A percentile compares a stretch with the other conserved stretches of the same genome.
These are phyloP conservation scores for Aspergillus pseudoglaucus DNA, from an alignment of 2,329 filamentous ascomycete genomes.

Conservation along the genomic window DNA sequence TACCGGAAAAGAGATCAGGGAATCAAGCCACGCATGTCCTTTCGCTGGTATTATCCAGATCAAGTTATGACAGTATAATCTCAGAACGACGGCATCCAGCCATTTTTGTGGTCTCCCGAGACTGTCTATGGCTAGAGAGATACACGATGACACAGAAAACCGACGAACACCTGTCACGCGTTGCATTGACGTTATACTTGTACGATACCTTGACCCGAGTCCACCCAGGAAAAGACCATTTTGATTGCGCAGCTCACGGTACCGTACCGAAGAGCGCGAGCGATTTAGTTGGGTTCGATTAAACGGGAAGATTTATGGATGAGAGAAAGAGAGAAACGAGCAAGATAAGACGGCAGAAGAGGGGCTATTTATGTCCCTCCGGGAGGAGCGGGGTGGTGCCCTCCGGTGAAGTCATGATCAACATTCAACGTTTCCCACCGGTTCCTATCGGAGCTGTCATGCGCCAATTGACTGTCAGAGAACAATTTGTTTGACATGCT, in stretches of 20 bases:
- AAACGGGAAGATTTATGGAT: background rate
- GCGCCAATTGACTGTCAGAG: background rate
- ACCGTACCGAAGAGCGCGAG: slow-evolving; percentile 22
- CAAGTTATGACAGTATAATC: slow-evolving; percentile 77
- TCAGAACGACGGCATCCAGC: slow-evolving; percentile 48
- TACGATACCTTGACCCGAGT: slow-evolving; percentile 39
- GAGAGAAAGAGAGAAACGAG: background rate
- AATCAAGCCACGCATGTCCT: slow-evolving; percentile 69
- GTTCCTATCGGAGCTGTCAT: background rate
- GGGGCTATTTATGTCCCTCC: slow-evolving; percentile 10
- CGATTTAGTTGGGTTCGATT: slow-evolving; percentile 1
- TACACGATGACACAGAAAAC: slow-evolving; percentile 8
- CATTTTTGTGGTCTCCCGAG: background rate
- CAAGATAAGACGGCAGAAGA: slow-evolving; percentile 10
- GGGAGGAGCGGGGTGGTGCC: slow-evolving; percentile 8
- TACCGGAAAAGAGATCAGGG: slow-evolving; percentile 23
- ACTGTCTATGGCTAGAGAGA: background rate
- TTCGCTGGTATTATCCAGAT: slow-evolving; percentile 84
- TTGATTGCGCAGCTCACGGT: slow-evolving; percentile 23
- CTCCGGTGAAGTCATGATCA: background rate
- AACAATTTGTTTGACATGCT: background rate
- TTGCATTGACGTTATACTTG: slow-evolving; percentile 32
- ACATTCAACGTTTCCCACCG: background rate
- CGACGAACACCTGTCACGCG: slow-evolving; percentile 41
- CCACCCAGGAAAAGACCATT: slow-evolving; percentile 22